Conservation (phyloP, 352 stramenopile species). For the Pythium insidiosum region DNA sequence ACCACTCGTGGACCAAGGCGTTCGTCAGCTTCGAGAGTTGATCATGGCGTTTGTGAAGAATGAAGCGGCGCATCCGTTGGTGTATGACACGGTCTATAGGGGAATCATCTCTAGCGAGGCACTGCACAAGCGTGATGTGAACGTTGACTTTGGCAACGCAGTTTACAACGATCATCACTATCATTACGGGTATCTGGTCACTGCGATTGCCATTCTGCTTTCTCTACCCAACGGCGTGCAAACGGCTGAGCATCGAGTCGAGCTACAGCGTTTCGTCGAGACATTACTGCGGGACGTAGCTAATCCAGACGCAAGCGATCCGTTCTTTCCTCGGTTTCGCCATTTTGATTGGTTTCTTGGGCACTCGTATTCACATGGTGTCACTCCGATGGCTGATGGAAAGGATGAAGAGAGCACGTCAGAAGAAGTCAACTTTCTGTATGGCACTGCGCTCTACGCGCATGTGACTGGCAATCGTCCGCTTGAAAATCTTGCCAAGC, state of each 20-base stretch:
- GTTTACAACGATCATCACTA: conserved; percentile 78
- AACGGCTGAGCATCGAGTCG: conserved; percentile 22
- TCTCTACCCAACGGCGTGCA: conserved; percentile 16
- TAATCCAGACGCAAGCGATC: conserved; percentile 30
- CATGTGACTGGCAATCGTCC: conserved; percentile 29
- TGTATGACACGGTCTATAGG: conserved; percentile 51
- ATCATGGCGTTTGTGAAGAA: conserved; percentile 19
- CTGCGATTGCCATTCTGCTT: conserved; percentile 30
- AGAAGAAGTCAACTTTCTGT: conserved; percentile 66
- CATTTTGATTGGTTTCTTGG: conserved; percentile 60
- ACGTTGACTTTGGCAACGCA: conserved; percentile 64
- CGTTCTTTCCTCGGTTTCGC: conserved; percentile 52
- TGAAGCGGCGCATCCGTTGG: conserved; percentile 8
- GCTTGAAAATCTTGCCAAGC: conserved; percentile 27
- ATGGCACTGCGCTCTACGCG: conserved; percentile 40
- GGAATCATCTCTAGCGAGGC: conserved; percentile 52
- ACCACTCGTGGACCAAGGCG: conserved; percentile 30
- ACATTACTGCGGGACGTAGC: conserved; percentile 44
- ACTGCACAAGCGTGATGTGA: conserved; percentile 41
- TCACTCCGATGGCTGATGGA: conserved; percentile 51
- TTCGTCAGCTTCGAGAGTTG: conserved; percentile 35
- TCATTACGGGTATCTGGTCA: conserved; percentile 69
- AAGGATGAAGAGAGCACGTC: conserved; percentile 72
- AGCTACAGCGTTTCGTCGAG: conserved; percentile 16
- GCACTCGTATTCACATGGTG: conserved; percentile 66